These are phyloP conservation scores for Dalbergia cochinchinensis DNA, from an alignment of 306 rosid genomes.

Conservation along the genomic window DNA sequence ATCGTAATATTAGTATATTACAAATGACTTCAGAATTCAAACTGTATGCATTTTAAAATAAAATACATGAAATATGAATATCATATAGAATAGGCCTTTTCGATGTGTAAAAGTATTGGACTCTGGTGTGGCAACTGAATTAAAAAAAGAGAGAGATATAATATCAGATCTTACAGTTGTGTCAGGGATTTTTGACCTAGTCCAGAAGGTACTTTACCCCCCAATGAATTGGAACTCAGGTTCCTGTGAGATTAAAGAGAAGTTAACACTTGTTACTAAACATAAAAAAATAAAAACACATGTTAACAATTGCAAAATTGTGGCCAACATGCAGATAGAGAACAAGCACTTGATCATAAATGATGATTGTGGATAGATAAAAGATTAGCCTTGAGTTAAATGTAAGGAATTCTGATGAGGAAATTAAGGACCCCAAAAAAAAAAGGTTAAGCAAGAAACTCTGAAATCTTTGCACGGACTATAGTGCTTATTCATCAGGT, in stretches of 20 bases:
- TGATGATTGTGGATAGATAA: background rate
- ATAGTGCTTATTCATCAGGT: background rate
- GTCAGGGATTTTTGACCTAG: slow-evolving; percentile 78
- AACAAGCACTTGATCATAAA: slow-evolving; percentile 1
- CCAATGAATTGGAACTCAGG: slow-evolving; percentile 85
- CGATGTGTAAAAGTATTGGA: background rate
- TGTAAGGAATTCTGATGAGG: slow-evolving; percentile 17
- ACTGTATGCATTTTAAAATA: background rate
- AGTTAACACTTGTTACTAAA: slow-evolving; percentile 12
- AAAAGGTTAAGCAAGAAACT: background rate
- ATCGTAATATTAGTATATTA: slow-evolving; percentile 1
- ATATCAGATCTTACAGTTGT: slow-evolving; percentile 71
- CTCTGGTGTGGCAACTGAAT: background rate
- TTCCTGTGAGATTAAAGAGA: slow-evolving; percentile 63
- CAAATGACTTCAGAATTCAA: background rate
- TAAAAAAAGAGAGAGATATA: background rate
- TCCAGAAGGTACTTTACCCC: slow-evolving; percentile 70
- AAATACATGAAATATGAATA: background rate
- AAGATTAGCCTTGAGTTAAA: slow-evolving; percentile 13
- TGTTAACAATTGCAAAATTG: slow-evolving; percentile 33
- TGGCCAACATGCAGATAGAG: slow-evolving; percentile 29
- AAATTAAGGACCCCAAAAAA: slow-evolving; percentile 9
- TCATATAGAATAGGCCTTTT: slow-evolving; percentile 10
- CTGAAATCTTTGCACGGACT: slow-evolving; percentile 27
- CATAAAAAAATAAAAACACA: background rate